Base-by-base conservation (phyloP, 257 asterid genomes). In the Nicotiana obtusifolia region DNA sequence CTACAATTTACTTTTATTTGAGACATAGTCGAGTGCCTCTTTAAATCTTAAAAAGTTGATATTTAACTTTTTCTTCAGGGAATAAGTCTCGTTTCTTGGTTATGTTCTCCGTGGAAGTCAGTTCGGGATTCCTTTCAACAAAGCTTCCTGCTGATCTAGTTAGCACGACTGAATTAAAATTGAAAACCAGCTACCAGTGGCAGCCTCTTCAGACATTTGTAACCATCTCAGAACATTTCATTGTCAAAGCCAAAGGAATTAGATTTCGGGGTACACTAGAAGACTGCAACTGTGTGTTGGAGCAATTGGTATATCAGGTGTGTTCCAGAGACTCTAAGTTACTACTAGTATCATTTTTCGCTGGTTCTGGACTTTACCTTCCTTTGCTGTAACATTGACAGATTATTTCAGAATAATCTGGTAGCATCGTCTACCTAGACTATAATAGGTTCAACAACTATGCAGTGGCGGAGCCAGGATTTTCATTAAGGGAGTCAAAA, bases 181-280 rank as follows among this genome's bases (percentile, higher is more conserved):
- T 88, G 86, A 91, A 82, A 87, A 84, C 83, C 4, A 91, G 92
- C 82, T 86, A 91, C 73, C 97, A 85, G 19, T 95, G 97, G 99
- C 99, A 92, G 73, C 97, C 99, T 64, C 89, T 95, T 35, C 92
- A 84, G 62, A 92, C 97, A 82, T 95, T 91, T 89, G 99, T 95
- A 60, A 86, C 96, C 81, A 94, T 95, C 66, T 93, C 97, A 3
- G 89, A 88, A 85, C 98, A 94, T 86, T 91, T 94, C 83, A 64
- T 66, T 31, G 97, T 95, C 73, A 92, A 87, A 57, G 98, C 97
- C 20, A 94, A 94, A 87, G 97, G 97, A 61, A 91, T 95, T 81
- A 90, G 97, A 87, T 91, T 94, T 75, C 87, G 88, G 35, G 96
- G 93, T 73, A 71, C 97, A 16, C 83, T 94, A 68, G 89, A 88